These are phyloP conservation scores for Hygrocybe coccinea DNA, from an alignment of 768 basidiomycete species.

Conservation along the genomic window DNA sequence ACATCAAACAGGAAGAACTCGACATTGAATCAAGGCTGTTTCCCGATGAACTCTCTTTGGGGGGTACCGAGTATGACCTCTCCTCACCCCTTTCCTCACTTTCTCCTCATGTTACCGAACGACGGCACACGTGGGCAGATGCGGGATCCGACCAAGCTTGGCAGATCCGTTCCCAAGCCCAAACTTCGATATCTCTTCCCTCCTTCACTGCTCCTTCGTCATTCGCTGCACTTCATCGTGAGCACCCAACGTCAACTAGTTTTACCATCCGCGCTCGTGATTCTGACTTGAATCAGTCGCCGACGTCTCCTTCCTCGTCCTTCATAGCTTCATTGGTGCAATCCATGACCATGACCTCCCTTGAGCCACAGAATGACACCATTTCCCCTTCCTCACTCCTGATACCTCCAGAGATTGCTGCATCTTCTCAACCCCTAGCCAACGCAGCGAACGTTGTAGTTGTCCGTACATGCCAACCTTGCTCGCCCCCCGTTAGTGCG, in stretches of 20 bases:
- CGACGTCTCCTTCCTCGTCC: conserved; percentile 17
- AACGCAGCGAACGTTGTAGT: conserved; percentile 36
- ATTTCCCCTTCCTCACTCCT: conserved; percentile 29
- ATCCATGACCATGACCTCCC: conserved; percentile 38
- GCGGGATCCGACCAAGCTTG: conserved; percentile 9
- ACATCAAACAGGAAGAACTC: conserved; percentile 46
- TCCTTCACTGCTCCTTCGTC: conserved; percentile 15
- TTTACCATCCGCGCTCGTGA: conserved; percentile 17
- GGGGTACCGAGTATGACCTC: background rate
- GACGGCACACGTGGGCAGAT: conserved; percentile 4
- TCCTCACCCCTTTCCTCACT: conserved; percentile 27
- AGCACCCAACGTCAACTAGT: conserved; percentile 14
- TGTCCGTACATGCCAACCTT: conserved; percentile 61
- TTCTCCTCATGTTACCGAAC: conserved; percentile 14
- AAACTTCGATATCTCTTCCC: conserved; percentile 33
- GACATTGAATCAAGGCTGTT: conserved; percentile 36
- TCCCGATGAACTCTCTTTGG: background rate
- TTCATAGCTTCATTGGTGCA: conserved; percentile 31
- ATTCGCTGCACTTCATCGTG: background rate
- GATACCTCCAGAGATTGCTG: conserved; percentile 12
- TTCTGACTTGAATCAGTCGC: conserved; percentile 12
- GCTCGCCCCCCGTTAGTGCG: conserved; percentile 57
- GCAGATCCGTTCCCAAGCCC: conserved; percentile 36
- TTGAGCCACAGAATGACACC: conserved; percentile 16
- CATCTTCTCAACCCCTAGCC: conserved; percentile 33